Evolutionary conservation across 2,329 filamentous ascomycete genomes (phyloP).

Genomic region (Aureobasidium lini): DNA sequence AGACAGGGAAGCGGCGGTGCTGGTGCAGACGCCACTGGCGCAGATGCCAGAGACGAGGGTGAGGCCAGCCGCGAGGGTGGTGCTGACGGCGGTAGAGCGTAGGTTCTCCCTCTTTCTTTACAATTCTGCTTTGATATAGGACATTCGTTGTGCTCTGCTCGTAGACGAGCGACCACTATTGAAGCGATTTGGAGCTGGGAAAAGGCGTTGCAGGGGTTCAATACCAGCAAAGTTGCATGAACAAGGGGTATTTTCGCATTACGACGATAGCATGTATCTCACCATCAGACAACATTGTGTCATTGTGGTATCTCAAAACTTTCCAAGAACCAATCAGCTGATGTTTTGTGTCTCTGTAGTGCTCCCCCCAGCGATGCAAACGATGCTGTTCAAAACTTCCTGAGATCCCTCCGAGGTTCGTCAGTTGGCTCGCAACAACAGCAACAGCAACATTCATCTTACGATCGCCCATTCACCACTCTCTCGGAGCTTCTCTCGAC

Average conservation of each 20-base stretch:
- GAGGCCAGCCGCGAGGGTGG: constrained; percentile 83
- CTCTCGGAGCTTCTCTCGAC: constrained; percentile 79
- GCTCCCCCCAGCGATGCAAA: constrained; percentile 58
- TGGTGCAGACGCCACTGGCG: constrained; percentile 78
- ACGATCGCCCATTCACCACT: constrained; percentile 67
- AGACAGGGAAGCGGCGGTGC: constrained; percentile 68
- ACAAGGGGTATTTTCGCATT: not conserved
- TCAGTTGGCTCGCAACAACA: constrained; percentile 22
- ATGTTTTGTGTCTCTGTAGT: constrained; percentile 37
- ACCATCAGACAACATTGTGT: constrained; percentile 13
- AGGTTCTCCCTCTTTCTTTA: constrained; percentile 52
- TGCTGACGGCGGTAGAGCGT: constrained; percentile 97
- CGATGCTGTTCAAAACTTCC: constrained; percentile 76
- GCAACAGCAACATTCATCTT: constrained; percentile 30
- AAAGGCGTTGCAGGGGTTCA: constrained; percentile 5
- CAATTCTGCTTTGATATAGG: not conserved
- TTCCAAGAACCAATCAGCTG: not conserved
- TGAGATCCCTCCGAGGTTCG: constrained; percentile 67
- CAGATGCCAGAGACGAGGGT: constrained; percentile 85
- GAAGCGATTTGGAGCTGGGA: not conserved
- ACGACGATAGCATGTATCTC: constrained; percentile 13
- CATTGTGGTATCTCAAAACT: not conserved
- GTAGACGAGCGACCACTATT: not conserved
- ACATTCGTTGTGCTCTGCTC: not conserved
- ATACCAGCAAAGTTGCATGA: not conserved